Evolutionary conservation across 2,329 filamentous ascomycete species (phyloP), one percentile per base, ranked within the genome.

Genomic region (Torrubiella hemipterigena): DNA sequence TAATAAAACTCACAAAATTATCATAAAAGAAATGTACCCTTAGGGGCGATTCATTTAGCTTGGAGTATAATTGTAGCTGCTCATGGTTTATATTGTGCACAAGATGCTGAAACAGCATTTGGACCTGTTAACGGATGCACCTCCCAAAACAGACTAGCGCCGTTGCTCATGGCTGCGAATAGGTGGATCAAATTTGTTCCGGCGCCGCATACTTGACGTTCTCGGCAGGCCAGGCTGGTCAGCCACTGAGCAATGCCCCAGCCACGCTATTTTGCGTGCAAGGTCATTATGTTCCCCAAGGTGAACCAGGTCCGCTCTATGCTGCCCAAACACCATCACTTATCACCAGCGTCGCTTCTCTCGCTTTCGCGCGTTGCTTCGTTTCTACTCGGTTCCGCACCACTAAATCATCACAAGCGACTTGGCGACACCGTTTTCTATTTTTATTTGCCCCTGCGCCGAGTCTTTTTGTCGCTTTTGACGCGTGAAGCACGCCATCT

Each of bases 241-340:
- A 34, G 33, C 32, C 36, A 41, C 32, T 31, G 34, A 27, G 29
- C 34, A 20, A 30, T 23, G 34, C 46, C 52, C 55, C 55, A 58
- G 55, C 55, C 55, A 58, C 55, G 48, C 48, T 48, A 48, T 58
- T 58, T 49, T 52, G 11, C 23, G n/a, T n/a, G 55, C 55, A 55
- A 58, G 54, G 48, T 47, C 49, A 48, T 58, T 58, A 48, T 52
- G 11, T 21, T 30, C 15, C 19, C 17, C 18, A n/a, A 48, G 43
- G 38, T 45, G 41, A 27, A 38, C 42, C 38, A 24, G 22, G 6
- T 38, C 43, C 43, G 38, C 50, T 47, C 47, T 38, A 43, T 42
- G 43, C 44, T 42, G 36, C 30, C 30, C 22, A 37, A 40, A 34
- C 37, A 37, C 19, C 33, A 32, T 31, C 37, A 34, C 33, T 32